Conservation (phyloP, 768 basidiomycete genomes). For the Tremella mesenterica region DNA sequence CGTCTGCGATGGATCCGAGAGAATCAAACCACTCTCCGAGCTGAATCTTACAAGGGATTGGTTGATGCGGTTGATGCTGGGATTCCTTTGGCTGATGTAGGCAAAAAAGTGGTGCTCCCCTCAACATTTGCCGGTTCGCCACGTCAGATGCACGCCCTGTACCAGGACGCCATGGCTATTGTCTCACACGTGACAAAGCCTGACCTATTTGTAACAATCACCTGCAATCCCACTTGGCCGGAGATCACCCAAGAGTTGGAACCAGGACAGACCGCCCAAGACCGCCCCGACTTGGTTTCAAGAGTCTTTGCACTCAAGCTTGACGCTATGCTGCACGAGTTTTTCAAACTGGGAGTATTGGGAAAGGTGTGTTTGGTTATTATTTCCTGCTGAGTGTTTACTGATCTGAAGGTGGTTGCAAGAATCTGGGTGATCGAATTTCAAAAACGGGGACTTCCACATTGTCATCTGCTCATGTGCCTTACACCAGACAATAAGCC, state of each 20-base stretch:
- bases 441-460: constrained; percentile 54
- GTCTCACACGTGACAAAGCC: constrained; percentile 10
- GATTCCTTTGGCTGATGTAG: not conserved
- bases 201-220: constrained; percentile 15
- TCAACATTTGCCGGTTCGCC: constrained; percentile 7
- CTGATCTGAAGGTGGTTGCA: constrained; percentile 47
- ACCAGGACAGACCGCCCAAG: not conserved
- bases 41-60: not conserved
- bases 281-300: not conserved
- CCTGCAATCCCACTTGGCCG: constrained; percentile 15
- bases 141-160: constrained; percentile 14
- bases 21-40: not conserved
- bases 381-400: too few relatives aligned
- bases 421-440: constrained; percentile 54
- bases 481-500: constrained; percentile 17
- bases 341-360: constrained; percentile 25
- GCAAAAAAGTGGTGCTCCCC: constrained; percentile 8
- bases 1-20: constrained; percentile 42
- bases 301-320: not conserved
- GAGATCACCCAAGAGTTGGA: constrained; percentile 6
- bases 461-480: constrained; percentile 52
- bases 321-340: not conserved
- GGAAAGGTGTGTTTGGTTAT: too few relatives aligned
- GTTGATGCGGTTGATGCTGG: not conserved
- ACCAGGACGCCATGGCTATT: constrained; percentile 24